Evolutionary conservation across 768 basidiomycete species (phyloP).

Genomic region (Hypholoma sublateritium): DNA sequence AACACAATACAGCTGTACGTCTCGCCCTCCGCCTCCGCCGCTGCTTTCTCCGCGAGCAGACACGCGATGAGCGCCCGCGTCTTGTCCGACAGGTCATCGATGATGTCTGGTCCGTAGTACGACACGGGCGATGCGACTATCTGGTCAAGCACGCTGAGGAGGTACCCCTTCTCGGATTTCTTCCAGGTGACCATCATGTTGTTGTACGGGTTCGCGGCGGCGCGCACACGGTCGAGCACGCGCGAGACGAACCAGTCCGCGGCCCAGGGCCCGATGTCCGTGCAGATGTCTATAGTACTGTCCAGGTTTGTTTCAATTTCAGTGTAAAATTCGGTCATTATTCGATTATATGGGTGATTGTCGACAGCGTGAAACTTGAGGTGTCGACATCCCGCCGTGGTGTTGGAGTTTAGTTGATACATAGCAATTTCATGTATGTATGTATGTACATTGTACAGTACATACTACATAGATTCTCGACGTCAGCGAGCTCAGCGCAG

Average conservation of each 20-base stretch:
- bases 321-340: conserved; percentile 78
- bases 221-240: conserved; percentile 53
- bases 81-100: conserved; percentile 56
- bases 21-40: conserved; percentile 50
- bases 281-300: conserved; percentile 60
- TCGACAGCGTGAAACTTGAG: conserved; percentile 74
- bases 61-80: conserved; percentile 51
- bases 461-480: no score
- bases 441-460: no score
- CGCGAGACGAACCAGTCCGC: conserved; percentile 74
- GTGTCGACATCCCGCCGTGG: no score
- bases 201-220: conserved; percentile 45
- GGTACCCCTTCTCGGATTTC: conserved; percentile 59
- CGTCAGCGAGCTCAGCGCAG: no score
- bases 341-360: conserved; percentile 72
- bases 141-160: conserved; percentile 45
- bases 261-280: conserved; percentile 71
- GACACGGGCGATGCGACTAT: conserved; percentile 47
- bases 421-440: no score
- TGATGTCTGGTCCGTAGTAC: conserved; percentile 49
- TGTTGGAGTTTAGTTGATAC: no score
- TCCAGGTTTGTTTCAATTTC: conserved; percentile 68
- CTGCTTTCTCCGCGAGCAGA: conserved; percentile 55
- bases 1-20: conserved; percentile 74
- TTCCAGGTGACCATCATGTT: conserved; percentile 54